Evolutionary conservation across 1,284 basidiomycete species (phyloP).

Genomic region (Volvariella volvacea): DNA sequence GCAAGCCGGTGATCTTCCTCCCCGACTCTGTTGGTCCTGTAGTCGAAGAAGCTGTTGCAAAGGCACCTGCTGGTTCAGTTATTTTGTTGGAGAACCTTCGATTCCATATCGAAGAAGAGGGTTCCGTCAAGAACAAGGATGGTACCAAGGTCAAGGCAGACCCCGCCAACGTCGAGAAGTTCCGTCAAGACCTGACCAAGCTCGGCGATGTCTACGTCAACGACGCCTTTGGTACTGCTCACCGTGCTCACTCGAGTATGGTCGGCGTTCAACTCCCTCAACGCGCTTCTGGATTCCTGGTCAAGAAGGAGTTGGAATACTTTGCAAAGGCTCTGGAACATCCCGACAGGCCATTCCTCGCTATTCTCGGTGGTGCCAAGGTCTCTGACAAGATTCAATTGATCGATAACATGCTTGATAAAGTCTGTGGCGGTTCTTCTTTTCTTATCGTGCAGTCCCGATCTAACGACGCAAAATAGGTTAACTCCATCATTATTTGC

Average conservation of each 20-base stretch:
- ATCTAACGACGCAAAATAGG: conserved; percentile 35
- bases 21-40: conserved; percentile 84
- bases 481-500: conserved; percentile 93
- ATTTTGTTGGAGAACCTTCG: conserved; percentile 97
- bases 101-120: conserved; percentile 99
- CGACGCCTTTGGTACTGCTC: conserved; percentile 98
- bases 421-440: conserved; percentile 41
- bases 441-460: background rate
- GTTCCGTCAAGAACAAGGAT: conserved; percentile 87
- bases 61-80: conserved; percentile 71
- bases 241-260: conserved; percentile 98
- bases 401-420: conserved; percentile 99
- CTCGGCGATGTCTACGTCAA: conserved; percentile 98
- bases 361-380: conserved; percentile 98
- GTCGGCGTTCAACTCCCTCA: conserved; percentile 94
- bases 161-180: conserved; percentile 73
- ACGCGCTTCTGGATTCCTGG: conserved; percentile 91
- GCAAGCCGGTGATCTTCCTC: conserved; percentile 76
- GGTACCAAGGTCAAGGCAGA: conserved; percentile 94
- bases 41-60: conserved; percentile 73
- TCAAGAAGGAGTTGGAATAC: conserved; percentile 99
- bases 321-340: conserved; percentile 96
- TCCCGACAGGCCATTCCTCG: conserved; percentile 94
- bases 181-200: conserved; percentile 83
- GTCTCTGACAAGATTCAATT: conserved; percentile 99